Conservation (phyloP, 2,329 filamentous ascomycete genomes). For the Alternaria postmessia region DNA sequence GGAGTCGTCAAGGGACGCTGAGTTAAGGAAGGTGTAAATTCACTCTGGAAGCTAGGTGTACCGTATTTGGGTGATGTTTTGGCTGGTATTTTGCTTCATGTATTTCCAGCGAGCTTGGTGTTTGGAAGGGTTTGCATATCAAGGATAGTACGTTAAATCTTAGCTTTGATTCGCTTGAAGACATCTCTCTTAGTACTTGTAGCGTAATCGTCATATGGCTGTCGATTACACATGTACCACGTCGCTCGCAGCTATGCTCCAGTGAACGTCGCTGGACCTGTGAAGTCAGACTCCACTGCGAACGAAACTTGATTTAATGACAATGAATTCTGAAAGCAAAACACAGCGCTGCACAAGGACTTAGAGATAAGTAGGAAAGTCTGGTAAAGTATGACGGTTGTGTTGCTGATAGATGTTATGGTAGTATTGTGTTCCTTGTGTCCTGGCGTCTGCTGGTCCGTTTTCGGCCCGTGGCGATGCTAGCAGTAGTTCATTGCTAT, state of each 20-base stretch:
- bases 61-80: neutral
- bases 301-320: neutral
- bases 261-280: no score
- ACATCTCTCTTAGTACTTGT: no score
- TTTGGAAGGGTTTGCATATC: neutral
- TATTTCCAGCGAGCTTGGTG: neutral
- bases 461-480: neutral
- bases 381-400: neutral
- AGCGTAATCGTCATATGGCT: no score
- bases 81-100: neutral
- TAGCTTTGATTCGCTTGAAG: no score
- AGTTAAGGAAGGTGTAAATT: neutral
- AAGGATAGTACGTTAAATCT: neutral
- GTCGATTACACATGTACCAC: no score
- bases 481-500: neutral
- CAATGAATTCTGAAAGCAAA: no score
- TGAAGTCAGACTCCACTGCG: slow-evolving; percentile 18
- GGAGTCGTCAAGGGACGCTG: slow-evolving; percentile 39
- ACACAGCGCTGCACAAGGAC: neutral
- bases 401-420: neutral
- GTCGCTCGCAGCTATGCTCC: no score
- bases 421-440: neutral
- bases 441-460: neutral
- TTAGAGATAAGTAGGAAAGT: neutral
- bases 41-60: neutral